Evolutionary conservation across 2,329 filamentous ascomycete species (phyloP), one percentile per base, ranked within the genome.

Genomic region (Neopestalotiopsis rosae): DNA sequence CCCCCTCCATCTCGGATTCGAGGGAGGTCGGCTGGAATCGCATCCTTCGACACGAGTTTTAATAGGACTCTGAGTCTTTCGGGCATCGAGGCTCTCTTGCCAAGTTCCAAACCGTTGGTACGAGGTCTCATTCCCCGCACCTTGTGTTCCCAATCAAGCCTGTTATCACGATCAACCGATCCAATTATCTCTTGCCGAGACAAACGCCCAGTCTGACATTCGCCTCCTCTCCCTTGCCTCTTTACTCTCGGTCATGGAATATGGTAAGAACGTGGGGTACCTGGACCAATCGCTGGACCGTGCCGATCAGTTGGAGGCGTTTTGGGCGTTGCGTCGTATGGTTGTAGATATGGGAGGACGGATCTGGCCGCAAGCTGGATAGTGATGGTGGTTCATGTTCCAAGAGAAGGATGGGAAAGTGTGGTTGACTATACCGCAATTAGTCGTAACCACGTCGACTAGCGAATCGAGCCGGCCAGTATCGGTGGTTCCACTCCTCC

Each of bases 181-280:
- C 61, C 61, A 64, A 64, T 64, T n/a, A 52, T 49, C n/a, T 64
- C 42, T 20, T 42, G 34, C 28, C 32, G 34, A 64, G 28, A 10
- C 30, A 13, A 52, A 49, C 61, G 61, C 61, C 61, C 61, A 32
- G 59, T 64, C 40, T 64, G 61, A 52, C 61, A 64, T 28, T n/a
- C 28, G 14, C 38, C 40, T 49, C n/a, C 40, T 45, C 45, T 52
- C 45, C 10, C 5, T 30, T 49, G 61, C 40, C 17, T 28, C 34
- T 6, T 10, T 12, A 20, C 7, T 49, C 40, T 49, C n/a, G 9
- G 61, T 64, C 61, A 64, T 52, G 40, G 24, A 64, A 9, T 64
- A 45, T 20, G 61, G 34, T 24, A 28, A 62, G 42, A 52, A 40
- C 40, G 61, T 64, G 61, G 40, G 40, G 61, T 64, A 24, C 40